Percentiles rank a stretch among this genome's conserved stretches.
Conservation (phyloP, 768 basidiomycete species). For the Macrolepiota fuliginosa region DNA sequence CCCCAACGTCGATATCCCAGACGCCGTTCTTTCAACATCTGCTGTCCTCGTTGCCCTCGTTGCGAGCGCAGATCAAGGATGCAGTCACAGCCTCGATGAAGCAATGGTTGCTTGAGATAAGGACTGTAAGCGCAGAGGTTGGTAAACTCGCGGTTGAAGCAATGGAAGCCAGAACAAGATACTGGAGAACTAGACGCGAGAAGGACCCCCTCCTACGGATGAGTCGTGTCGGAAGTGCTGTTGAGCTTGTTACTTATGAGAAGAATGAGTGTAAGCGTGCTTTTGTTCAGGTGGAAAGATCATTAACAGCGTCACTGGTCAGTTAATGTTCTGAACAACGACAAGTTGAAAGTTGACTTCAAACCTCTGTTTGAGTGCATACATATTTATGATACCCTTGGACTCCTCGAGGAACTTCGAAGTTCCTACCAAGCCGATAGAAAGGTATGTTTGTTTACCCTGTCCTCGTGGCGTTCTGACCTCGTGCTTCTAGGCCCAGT, state of each 20-base stretch:
- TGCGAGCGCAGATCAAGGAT: constrained; percentile 86
- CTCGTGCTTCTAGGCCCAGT: constrained; percentile 73
- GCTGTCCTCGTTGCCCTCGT: constrained; percentile 86
- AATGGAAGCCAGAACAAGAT: constrained; percentile 80
- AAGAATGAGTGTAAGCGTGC: constrained; percentile 85
- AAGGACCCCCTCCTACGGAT: constrained; percentile 76
- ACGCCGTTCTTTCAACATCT: constrained; percentile 93
- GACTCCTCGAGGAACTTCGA: constrained; percentile 87
- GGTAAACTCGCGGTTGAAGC: constrained; percentile 86
- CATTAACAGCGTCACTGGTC: constrained; percentile 13
- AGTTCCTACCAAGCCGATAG: constrained; percentile 96
- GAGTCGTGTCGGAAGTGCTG: constrained; percentile 85
- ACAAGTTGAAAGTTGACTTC: constrained; percentile 87
- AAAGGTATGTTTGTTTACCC: constrained; percentile 49
- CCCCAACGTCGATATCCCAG: constrained; percentile 83
- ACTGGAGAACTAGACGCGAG: constrained; percentile 83
- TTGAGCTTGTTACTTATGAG: constrained; percentile 90
- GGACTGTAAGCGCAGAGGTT: constrained; percentile 83
- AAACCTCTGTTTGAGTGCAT: constrained; percentile 95
- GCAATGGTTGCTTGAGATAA: constrained; percentile 93
- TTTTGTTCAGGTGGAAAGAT: not conserved
- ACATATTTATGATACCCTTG: constrained; percentile 91
- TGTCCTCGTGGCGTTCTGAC: constrained; percentile 2
- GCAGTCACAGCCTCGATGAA: constrained; percentile 94
- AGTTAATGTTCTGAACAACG: constrained; percentile 94